phyloP scores from a whole-genome alignment of 2,329 filamentous ascomycete species.

The Aspergillus cejpii region DNA sequence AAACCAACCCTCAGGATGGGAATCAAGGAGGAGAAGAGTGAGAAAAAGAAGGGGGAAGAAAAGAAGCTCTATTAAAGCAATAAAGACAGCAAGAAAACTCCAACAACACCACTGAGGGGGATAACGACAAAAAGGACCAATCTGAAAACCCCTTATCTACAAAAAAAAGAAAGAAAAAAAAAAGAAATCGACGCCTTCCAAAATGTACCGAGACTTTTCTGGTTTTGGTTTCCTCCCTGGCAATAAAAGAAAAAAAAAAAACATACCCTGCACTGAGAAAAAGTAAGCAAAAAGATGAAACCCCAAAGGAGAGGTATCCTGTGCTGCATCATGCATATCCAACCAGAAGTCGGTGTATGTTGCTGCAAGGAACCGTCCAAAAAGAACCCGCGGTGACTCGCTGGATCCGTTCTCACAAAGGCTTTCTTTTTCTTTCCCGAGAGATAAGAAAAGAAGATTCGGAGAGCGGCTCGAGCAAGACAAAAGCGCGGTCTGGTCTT shows the following conservation, averaged over 20 bases:
- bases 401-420: too few species aligned
- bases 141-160: neutral
- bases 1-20: neutral
- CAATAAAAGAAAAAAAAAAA: neutral
- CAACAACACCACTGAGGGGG: neutral
- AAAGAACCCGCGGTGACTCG: too few species aligned
- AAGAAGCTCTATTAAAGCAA: neutral
- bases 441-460: too few species aligned
- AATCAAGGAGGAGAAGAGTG: neutral
- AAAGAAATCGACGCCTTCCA: neutral
- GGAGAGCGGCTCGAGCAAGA: too few species aligned
- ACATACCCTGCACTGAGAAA: neutral
- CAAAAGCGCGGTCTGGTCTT: too few species aligned
- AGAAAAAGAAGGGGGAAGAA: neutral
- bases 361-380: too few species aligned
- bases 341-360: too few species aligned
- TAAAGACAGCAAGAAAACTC: neutral
- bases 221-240: neutral
- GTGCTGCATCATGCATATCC: too few species aligned
- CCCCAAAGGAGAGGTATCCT: too few species aligned
- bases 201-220: conserved; percentile 1
- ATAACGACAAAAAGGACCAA: neutral
- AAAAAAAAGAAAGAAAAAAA: too few species aligned
- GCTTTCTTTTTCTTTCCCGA: too few species aligned
- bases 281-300: neutral